Conservation (phyloP, 139 green algal species). For the Chlamydomonas schloesseri region DNA sequence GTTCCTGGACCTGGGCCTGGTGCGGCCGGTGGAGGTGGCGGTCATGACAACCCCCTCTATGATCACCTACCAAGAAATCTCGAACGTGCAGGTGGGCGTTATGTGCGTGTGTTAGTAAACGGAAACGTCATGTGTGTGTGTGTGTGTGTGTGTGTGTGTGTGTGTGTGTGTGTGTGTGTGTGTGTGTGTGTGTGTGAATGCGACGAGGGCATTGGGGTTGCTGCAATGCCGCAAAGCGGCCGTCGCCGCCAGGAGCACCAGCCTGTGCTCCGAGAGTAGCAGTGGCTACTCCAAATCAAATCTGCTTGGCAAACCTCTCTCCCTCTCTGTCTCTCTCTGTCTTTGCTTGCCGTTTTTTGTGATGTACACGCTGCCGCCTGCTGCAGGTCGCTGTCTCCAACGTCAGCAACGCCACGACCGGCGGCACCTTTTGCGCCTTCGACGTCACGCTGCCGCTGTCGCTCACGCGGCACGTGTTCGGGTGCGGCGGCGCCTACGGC, state of each 20-base stretch:
- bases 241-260: too few species aligned
- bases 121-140: background rate
- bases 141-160: background rate
- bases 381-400: conserved; percentile 39
- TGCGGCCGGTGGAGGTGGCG: conserved; percentile 15
- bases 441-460: conserved; percentile 14
- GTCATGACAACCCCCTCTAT: background rate
- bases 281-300: too few species aligned
- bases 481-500: conserved; percentile 15
- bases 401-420: background rate
- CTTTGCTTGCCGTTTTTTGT: too few species aligned
- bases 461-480: background rate
- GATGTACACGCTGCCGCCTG: too few species aligned
- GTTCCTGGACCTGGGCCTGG: conserved; percentile 5
- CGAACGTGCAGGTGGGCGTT: background rate
- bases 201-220: too few species aligned
- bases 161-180: too few species aligned
- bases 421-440: conserved; percentile 5
- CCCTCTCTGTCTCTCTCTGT: too few species aligned
- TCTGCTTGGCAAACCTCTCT: too few species aligned
- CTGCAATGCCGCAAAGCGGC: too few species aligned
- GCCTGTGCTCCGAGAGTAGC: too few species aligned
- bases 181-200: too few species aligned
- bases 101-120: background rate
- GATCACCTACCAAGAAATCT: background rate